phyloP scores from a whole-genome alignment of 164 flowering plant genomes.

The Vitis rotundifolia region DNA sequence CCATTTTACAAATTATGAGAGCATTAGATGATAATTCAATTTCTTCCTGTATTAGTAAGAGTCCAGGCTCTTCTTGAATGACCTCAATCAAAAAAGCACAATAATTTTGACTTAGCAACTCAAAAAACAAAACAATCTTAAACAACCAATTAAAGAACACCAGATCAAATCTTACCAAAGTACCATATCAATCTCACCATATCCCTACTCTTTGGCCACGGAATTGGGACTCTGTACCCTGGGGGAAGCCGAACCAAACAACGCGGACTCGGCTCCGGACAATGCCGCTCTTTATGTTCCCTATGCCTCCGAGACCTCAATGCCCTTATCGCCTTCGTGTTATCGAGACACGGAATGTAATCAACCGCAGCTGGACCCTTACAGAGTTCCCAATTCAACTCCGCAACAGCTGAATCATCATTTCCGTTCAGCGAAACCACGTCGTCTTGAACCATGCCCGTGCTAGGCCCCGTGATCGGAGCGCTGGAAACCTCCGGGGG shows the following conservation, averaged over 20 bases:
- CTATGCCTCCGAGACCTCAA: slow-evolving; percentile 62
- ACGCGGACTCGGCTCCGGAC: slow-evolving; percentile 56
- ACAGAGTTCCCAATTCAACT: slow-evolving; percentile 56
- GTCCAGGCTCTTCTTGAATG: too few species aligned
- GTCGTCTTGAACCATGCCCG: not conserved
- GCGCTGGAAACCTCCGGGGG: not conserved
- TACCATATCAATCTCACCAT: slow-evolving; percentile 71
- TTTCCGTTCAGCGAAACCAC: not conserved
- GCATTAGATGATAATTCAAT: too few species aligned
- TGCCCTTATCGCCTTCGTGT: slow-evolving; percentile 65
- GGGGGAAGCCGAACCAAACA: slow-evolving; percentile 81
- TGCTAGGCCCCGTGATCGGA: slow-evolving; percentile 2
- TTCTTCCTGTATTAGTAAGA: too few species aligned
- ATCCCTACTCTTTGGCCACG: slow-evolving; percentile 95
- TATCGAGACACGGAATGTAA: slow-evolving; percentile 92
- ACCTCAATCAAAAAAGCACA: too few species aligned
- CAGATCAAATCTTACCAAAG: slow-evolving; percentile 54
- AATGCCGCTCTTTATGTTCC: slow-evolving; percentile 93
- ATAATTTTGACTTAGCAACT: not conserved
- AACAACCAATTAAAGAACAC: not conserved
- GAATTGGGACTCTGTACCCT: slow-evolving; percentile 70
- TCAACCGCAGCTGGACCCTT: slow-evolving; percentile 51
- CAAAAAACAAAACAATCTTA: not conserved
- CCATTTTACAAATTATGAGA: too few species aligned
- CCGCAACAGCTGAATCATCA: not conserved